Evolutionary conservation across 495 filamentous ascomycete species (phyloP).

Genomic region (Collariella sp.): DNA sequence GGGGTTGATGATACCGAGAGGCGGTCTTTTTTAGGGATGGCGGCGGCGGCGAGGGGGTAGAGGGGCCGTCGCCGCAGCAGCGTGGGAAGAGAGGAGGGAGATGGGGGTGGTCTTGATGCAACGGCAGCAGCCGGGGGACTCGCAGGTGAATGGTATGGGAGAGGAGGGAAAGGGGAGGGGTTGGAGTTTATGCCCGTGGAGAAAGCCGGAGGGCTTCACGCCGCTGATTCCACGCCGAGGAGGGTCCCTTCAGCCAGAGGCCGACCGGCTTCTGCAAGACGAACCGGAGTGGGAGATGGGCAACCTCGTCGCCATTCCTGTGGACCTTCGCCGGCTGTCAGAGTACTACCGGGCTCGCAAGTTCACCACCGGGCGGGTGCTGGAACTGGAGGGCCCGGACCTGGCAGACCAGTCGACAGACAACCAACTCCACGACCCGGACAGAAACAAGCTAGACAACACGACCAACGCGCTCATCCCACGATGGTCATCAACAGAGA

Average conservation of each 20-base stretch:
- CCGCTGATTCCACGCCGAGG: slow-evolving; percentile 10
- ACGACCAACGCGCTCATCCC: slow-evolving; percentile 6
- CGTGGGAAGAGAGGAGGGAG: background rate
- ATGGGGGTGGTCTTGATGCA: background rate
- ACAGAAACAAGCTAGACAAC: slow-evolving; percentile 5
- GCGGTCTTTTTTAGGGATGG: slow-evolving; percentile 32
- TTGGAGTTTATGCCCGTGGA: slow-evolving; percentile 30
- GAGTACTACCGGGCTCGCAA: background rate
- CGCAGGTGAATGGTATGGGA: background rate
- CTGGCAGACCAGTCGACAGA: slow-evolving; percentile 15
- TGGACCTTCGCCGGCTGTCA: background rate
- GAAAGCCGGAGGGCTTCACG: slow-evolving; percentile 6
- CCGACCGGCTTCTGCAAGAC: background rate
- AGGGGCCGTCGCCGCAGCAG: background rate
- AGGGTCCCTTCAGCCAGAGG: background rate
- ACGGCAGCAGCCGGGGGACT: background rate
- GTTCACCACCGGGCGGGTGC: slow-evolving; percentile 6
- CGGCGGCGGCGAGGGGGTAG: slow-evolving; percentile 8
- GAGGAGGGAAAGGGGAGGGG: slow-evolving; percentile 8
- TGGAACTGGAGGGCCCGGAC: slow-evolving; percentile 15
- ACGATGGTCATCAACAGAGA: slow-evolving; percentile 4
- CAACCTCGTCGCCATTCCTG: background rate
- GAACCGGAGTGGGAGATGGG: background rate
- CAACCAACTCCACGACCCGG: slow-evolving; percentile 15
- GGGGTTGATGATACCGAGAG: background rate